Conservation (phyloP, 1,284 basidiomycete species). For the Ceraceosorus guamensis region DNA sequence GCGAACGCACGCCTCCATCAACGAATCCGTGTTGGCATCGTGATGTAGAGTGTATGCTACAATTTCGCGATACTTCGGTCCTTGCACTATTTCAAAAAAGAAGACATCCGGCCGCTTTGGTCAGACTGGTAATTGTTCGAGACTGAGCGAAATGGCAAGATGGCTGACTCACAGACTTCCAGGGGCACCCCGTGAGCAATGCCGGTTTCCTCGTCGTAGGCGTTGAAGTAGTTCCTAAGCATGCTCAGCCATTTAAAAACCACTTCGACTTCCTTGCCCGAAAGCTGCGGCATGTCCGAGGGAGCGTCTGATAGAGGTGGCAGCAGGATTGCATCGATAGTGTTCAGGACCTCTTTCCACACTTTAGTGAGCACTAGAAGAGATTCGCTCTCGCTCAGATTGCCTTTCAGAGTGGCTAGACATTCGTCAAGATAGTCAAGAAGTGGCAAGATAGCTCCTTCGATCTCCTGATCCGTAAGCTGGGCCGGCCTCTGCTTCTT, state of each 20-base stretch:
- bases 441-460: conserved; percentile 80
- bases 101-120: too few relatives aligned
- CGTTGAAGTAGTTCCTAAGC: conserved; percentile 87
- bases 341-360: conserved; percentile 90
- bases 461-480: conserved; percentile 85
- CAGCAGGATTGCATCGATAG: conserved; percentile 81
- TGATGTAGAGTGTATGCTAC: conserved; percentile 43
- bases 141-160: too few relatives aligned
- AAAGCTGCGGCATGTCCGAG: conserved; percentile 81
- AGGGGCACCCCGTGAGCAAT: conserved; percentile 58
- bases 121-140: too few relatives aligned
- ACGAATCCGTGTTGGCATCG: conserved; percentile 39
- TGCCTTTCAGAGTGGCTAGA: conserved; percentile 81
- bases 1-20: conserved; percentile 75
- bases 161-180: too few relatives aligned
- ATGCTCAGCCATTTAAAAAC: conserved; percentile 91
- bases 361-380: conserved; percentile 86
- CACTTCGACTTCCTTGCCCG: conserved; percentile 91
- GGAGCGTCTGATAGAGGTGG: conserved; percentile 83
- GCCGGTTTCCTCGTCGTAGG: conserved; percentile 77
- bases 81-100: too few relatives aligned
- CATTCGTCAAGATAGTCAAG: conserved; percentile 97
- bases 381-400: conserved; percentile 61
- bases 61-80: conserved; percentile 78
- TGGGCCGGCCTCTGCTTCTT: conserved; percentile 57